Conservation (phyloP, 257 asterid species). For the Apocynum venetum region DNA sequence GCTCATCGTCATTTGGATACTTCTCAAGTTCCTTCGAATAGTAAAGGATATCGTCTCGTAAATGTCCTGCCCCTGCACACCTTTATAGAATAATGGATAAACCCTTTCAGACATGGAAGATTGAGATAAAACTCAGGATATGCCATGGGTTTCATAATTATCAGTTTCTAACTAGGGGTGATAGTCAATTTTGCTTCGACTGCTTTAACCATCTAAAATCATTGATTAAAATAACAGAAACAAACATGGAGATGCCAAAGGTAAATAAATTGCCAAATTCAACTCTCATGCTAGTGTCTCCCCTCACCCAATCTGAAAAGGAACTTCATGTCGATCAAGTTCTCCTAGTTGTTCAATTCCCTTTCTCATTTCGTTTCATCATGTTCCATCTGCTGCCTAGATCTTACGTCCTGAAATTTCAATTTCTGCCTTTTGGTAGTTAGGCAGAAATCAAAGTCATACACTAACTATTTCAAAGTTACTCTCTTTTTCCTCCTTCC, state of each 20-base stretch:
- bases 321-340: neutral
- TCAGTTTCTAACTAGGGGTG: neutral
- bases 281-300: neutral
- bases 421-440: neutral
- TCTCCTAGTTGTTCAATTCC: neutral
- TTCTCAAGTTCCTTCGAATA: conserved; percentile 67
- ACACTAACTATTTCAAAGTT: neutral
- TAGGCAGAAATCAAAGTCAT: neutral
- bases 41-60: conserved; percentile 75
- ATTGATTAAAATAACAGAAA: neutral
- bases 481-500: neutral
- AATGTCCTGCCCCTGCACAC: conserved; percentile 98
- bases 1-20: conserved; percentile 53
- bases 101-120: neutral
- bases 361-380: neutral
- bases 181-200: neutral
- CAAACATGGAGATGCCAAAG: neutral
- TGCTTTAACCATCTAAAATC: neutral
- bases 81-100: conserved; percentile 22
- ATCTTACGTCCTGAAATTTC: neutral
- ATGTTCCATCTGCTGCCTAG: neutral
- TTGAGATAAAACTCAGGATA: neutral
- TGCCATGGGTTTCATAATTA: neutral
- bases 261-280: neutral
- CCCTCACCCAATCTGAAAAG: neutral